Conservation (phyloP, 2,329 filamentous ascomycete genomes). For the Phaeosphaeriaceae sp. region DNA sequence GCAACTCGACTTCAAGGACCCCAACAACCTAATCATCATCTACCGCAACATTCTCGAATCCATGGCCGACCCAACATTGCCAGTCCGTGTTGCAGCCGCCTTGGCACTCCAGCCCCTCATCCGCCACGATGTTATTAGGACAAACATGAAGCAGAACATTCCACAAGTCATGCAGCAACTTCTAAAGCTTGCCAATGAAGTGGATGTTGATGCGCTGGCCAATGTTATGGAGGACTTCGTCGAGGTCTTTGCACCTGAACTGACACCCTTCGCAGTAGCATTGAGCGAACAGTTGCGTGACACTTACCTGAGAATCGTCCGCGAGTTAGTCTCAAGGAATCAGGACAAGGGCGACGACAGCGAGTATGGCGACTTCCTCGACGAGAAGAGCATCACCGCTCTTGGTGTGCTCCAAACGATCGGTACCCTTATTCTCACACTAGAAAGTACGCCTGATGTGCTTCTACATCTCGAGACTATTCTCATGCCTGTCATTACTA, state of each 20-base stretch:
- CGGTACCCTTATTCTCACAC: constrained; percentile 91
- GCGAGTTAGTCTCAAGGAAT: constrained; percentile 89
- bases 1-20: constrained; percentile 94
- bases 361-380: constrained; percentile 86
- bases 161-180: constrained; percentile 99
- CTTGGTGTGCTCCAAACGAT: constrained; percentile 97
- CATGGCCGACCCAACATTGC: constrained; percentile 92
- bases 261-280: constrained; percentile 96
- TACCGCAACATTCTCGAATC: constrained; percentile 97
- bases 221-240: constrained; percentile 99
- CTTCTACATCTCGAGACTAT: constrained; percentile 93
- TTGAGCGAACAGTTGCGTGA: constrained; percentile 94
- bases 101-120: constrained; percentile 95
- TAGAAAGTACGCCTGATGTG: constrained; percentile 97
- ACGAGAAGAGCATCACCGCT: constrained; percentile 98
- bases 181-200: constrained; percentile 95
- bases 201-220: constrained; percentile 93
- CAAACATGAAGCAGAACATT: constrained; percentile 96
- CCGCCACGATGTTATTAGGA: constrained; percentile 90
- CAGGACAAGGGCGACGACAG: constrained; percentile 76
- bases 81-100: constrained; percentile 91
- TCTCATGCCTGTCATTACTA: constrained; percentile 94
- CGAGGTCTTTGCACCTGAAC: constrained; percentile 94
- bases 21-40: constrained; percentile 92
- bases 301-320: constrained; percentile 92